Evolutionary conservation across 1,284 basidiomycete species (phyloP), one percentile per base, ranked within the genome.

Genomic region (Pseudozyma thailandica): DNA sequence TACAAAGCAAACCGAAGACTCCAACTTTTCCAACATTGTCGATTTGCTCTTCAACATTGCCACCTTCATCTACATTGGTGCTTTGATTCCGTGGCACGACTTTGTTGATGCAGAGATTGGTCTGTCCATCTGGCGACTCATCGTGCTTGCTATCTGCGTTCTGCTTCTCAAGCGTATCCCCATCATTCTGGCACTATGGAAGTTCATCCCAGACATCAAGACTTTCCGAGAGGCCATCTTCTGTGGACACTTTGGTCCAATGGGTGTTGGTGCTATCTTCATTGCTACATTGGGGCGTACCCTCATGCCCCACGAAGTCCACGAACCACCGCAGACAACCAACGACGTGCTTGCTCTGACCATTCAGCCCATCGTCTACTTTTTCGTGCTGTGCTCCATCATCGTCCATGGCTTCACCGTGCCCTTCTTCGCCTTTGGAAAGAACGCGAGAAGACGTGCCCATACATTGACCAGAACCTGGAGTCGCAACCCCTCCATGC

Each of bases 11-110:
- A 98, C 94, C 2, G 94, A 96, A 54, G 77, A 79, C 56, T 82
- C 80, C 28, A 91, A 94, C 74, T 98, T 98, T 86, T 93, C 91
- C 74, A 94, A 92, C 84, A 95, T 98, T 77, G 93, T 98, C 81
- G 94, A 96, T 83, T 84, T 93, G 70, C 85, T 94, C 57, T 84
- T 80, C 68, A 82, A 82, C 65, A 68, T 72, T 41, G 80, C 77
- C 37, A 77, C 76, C 42, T 83, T 83, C 52, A 75, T 83, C 61
- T 83, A 82, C 69, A 82, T 83, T 43, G 82, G 82, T 20, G 79
- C 82, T n/a, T 54, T 79, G 10, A 82, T 83, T 47, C 82, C 82
- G 6, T 82, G 78, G 74, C 72, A 74, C 43, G 64, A 71, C 53
- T 82, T 78, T 56, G 75, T 64, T 37, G 59, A 82, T 44, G 69